Evolutionary conservation across 2,329 filamentous ascomycete species (phyloP).

Genomic region (Pseudonectria foliicola): DNA sequence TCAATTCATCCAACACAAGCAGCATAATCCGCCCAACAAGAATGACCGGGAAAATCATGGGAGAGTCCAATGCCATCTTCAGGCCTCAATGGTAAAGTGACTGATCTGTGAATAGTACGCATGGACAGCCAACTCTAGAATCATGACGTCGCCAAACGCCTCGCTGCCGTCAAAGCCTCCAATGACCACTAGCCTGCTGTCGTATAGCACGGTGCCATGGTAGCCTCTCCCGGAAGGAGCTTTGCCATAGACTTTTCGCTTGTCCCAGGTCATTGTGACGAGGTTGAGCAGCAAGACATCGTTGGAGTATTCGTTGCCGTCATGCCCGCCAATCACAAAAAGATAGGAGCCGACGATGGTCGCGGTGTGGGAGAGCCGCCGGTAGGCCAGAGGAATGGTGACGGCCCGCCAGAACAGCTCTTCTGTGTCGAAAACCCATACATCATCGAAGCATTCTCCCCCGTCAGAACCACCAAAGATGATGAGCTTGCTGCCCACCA

Average conservation of each 20-base stretch:
- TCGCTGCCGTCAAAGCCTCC: conserved; percentile 62
- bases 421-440: conserved; percentile 67
- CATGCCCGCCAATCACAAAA: conserved; percentile 63
- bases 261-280: conserved; percentile 69
- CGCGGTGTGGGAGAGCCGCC: conserved; percentile 60
- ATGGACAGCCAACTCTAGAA: conserved; percentile 62
- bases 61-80: conserved; percentile 3
- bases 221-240: conserved; percentile 59
- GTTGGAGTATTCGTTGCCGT: conserved; percentile 62
- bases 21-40: neutral
- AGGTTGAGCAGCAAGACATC: conserved; percentile 63
- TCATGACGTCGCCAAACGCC: conserved; percentile 61
- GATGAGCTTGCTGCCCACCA: conserved; percentile 65
- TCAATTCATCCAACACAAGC: conserved; percentile 8
- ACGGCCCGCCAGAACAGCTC: conserved; percentile 53
- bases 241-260: conserved; percentile 55
- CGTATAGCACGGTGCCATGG: conserved; percentile 58
- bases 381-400: conserved; percentile 52
- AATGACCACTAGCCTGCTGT: conserved; percentile 56
- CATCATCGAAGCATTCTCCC: conserved; percentile 65
- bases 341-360: conserved; percentile 64
- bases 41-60: neutral
- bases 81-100: conserved; percentile 64
- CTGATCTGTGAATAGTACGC: conserved; percentile 69
- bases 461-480: conserved; percentile 65